Percentiles rank a stretch among this genome's conserved stretches.
Conservation (phyloP, 2,329 filamentous ascomycete species). For the Emmonsiellopsis sp. region DNA sequence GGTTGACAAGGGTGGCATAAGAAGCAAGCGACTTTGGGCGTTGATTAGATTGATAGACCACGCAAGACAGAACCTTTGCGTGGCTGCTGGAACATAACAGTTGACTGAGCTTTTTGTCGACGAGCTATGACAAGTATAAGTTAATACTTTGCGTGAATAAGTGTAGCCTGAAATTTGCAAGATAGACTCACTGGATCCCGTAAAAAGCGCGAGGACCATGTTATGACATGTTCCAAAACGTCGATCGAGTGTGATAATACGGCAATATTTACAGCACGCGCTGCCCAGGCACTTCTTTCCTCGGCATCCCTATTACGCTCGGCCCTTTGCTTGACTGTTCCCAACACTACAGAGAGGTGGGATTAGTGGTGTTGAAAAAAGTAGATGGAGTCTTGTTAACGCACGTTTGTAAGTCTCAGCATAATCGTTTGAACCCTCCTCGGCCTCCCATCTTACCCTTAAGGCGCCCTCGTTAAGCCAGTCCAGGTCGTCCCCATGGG, state of each 20-base stretch:
- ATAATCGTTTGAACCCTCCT: not conserved
- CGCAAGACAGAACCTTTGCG: conserved; percentile 3
- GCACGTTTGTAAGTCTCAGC: not conserved
- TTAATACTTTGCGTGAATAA: not conserved
- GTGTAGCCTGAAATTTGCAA: not conserved
- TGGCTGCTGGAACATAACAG: not conserved
- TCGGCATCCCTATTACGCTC: not conserved
- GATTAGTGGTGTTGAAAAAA: not conserved
- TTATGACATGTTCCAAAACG: conserved; percentile 3
- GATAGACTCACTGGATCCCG: conserved; percentile 8
- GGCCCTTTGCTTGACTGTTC: conserved; percentile 2
- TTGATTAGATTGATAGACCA: not conserved
- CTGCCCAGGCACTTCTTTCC: not conserved
- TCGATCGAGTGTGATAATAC: not conserved
- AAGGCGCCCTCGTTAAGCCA: not conserved
- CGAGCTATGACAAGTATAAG: not conserved
- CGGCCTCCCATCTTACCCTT: conserved; percentile 4
- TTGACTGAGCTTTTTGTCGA: not conserved
- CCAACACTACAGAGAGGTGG: conserved; percentile 3
- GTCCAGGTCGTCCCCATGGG: not conserved
- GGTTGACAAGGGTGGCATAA: not conserved
- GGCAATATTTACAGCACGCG: conserved; percentile 2
- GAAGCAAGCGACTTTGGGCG: conserved; percentile 3
- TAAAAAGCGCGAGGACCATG: conserved; percentile 8
- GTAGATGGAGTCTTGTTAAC: not conserved